These are phyloP conservation scores for Cytospora leucostoma DNA, from an alignment of 2,329 filamentous ascomycete species.

Conservation along the genomic window DNA sequence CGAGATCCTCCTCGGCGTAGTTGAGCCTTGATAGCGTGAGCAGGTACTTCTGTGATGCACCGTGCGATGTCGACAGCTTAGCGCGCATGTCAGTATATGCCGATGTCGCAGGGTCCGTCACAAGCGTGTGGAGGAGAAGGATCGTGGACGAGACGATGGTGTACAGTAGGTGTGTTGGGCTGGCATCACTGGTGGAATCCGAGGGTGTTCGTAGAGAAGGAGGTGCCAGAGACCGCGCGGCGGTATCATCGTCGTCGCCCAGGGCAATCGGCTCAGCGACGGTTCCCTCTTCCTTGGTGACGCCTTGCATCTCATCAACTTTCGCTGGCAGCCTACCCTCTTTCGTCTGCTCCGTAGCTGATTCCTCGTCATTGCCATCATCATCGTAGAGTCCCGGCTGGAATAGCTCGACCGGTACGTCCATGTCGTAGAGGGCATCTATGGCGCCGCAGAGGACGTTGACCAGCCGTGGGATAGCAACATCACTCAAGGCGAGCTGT, in stretches of 20 bases:
- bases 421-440: slow-evolving; percentile 69
- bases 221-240: slow-evolving; percentile 6
- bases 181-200: slow-evolving; percentile 17
- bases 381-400: neutral
- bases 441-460: slow-evolving; percentile 65
- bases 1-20: slow-evolving; percentile 75
- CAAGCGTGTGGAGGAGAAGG: slow-evolving; percentile 53
- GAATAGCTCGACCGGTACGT: slow-evolving; percentile 40
- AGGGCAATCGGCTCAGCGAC: neutral
- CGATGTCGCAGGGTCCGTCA: slow-evolving; percentile 50
- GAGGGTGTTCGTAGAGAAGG: neutral
- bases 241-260: slow-evolving; percentile 24
- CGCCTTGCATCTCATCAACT: slow-evolving; percentile 9
- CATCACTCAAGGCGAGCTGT: slow-evolving; percentile 68
- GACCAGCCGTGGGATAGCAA: slow-evolving; percentile 73
- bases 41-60: slow-evolving; percentile 79
- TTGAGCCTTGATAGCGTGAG: slow-evolving; percentile 80
- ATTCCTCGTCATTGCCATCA: neutral
- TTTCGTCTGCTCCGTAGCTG: neutral
- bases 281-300: slow-evolving; percentile 10
- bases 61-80: slow-evolving; percentile 69
- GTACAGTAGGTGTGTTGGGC: slow-evolving; percentile 39
- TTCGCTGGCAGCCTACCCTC: neutral
- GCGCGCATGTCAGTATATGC: slow-evolving; percentile 62
- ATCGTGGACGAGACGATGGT: slow-evolving; percentile 52